These are phyloP conservation scores for Coelastrella sp. DNA, from an alignment of 139 green algal genomes.

Conservation along the genomic window DNA sequence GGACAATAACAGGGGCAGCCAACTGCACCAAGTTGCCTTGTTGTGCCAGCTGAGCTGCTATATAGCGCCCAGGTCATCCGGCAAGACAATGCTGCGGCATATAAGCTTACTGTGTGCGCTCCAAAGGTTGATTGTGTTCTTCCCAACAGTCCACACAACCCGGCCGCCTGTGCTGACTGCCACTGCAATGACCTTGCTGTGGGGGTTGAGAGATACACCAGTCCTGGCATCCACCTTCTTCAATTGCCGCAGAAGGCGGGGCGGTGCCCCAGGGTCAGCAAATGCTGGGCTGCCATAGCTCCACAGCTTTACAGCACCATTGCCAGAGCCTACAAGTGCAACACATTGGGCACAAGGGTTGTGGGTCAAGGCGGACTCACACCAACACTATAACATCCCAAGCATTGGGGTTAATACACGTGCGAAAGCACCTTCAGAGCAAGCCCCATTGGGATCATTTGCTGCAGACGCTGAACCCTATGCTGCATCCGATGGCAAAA, in stretches of 20 bases:
- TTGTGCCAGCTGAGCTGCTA: neutral
- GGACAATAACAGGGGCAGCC: neutral
- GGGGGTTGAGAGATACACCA: neutral
- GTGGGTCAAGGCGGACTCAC: too few relatives aligned
- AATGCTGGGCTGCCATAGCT: conserved; percentile 27
- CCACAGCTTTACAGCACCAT: conserved; percentile 45
- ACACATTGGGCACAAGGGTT: too few relatives aligned
- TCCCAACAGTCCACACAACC: conserved; percentile 73
- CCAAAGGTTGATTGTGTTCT: conserved; percentile 71
- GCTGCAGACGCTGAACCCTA: too few relatives aligned
- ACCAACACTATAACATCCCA: too few relatives aligned
- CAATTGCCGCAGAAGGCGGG: conserved; percentile 31
- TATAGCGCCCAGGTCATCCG: neutral
- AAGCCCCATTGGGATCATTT: too few relatives aligned
- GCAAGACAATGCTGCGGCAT: neutral
- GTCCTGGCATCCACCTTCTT: conserved; percentile 13
- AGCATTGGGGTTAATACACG: too few relatives aligned
- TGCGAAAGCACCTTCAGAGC: too few relatives aligned
- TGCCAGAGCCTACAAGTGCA: conserved; percentile 4
- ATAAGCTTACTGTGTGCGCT: conserved; percentile 61
- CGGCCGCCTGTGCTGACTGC: conserved; percentile 44
- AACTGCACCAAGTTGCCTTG: neutral
- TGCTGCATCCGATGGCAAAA: too few relatives aligned
- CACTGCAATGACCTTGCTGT: conserved; percentile 49
- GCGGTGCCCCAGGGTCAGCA: neutral